These are phyloP conservation scores for Passalora sequoiae DNA, from an alignment of 2,329 filamentous ascomycete genomes.

Conservation along the genomic window DNA sequence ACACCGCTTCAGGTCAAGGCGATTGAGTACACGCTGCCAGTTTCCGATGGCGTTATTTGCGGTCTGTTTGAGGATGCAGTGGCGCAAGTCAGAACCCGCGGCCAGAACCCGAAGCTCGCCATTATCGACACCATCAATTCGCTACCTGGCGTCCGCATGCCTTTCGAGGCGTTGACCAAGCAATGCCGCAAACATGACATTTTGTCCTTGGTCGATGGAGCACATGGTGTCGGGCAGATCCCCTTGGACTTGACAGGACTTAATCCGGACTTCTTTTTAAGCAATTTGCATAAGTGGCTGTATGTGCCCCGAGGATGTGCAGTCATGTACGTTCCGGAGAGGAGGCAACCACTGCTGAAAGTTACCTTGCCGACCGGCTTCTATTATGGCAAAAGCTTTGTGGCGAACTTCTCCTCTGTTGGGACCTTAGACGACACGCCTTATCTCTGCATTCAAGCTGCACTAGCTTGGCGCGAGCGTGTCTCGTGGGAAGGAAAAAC, in stretches of 20 bases:
- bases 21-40: conserved; percentile 62
- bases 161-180: conserved; percentile 62
- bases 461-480: conserved; percentile 62
- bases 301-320: conserved; percentile 73
- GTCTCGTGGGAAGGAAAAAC: conserved; percentile 35
- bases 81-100: conserved; percentile 44
- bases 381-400: conserved; percentile 53
- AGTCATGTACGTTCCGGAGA: conserved; percentile 68
- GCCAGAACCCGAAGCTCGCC: conserved; percentile 62
- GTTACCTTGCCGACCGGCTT: conserved; percentile 75
- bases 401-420: conserved; percentile 60
- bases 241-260: conserved; percentile 59
- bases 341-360: conserved; percentile 70
- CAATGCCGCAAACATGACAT: conserved; percentile 63
- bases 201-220: conserved; percentile 73
- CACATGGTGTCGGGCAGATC: conserved; percentile 78
- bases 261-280: conserved; percentile 79
- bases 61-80: conserved; percentile 57
- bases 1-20: conserved; percentile 46
- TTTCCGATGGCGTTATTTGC: conserved; percentile 63
- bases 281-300: conserved; percentile 88
- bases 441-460: conserved; percentile 66
- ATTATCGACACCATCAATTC: conserved; percentile 77
- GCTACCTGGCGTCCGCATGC: conserved; percentile 70
- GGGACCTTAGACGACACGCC: conserved; percentile 70